These are phyloP conservation scores for Cryptosporidium sp. DNA, from an alignment of 169 alveolate species.

Conservation along the genomic window DNA sequence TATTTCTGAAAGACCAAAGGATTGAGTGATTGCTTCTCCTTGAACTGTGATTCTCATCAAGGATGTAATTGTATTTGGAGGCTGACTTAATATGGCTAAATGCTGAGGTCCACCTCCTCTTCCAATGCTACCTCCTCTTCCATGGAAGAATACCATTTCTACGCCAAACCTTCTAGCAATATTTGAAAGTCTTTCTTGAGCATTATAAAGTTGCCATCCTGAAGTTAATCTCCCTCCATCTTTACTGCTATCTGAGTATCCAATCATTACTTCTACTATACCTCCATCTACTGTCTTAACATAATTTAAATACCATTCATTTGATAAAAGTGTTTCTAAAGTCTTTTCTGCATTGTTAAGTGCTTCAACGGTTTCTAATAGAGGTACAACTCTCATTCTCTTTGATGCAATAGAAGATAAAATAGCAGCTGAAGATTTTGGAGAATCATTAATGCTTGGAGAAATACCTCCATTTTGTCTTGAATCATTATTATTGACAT, in stretches of 20 bases:
- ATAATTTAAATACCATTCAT: slow-evolving; percentile 84
- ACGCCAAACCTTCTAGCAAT: slow-evolving; percentile 83
- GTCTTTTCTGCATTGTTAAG: slow-evolving; percentile 82
- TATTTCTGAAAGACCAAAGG: slow-evolving; percentile 81
- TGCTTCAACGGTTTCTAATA: slow-evolving; percentile 86
- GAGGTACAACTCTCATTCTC: slow-evolving; percentile 84
- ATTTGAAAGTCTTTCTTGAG: slow-evolving; percentile 79
- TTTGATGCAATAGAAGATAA: slow-evolving; percentile 59
- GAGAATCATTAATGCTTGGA: slow-evolving; percentile 16
- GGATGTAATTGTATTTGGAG: slow-evolving; percentile 84
- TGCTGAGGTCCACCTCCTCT: slow-evolving; percentile 91
- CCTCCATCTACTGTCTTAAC: slow-evolving; percentile 78
- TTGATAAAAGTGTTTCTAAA: slow-evolving; percentile 82
- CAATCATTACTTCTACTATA: slow-evolving; percentile 87
- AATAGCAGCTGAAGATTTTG: slow-evolving; percentile 66
- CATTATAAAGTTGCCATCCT: slow-evolving; percentile 88
- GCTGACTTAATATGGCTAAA: slow-evolving; percentile 86
- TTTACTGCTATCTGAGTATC: slow-evolving; percentile 89
- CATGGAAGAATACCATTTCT: slow-evolving; percentile 85
- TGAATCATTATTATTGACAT: neutral
- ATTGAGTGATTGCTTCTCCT: slow-evolving; percentile 84
- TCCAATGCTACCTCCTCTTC: slow-evolving; percentile 88
- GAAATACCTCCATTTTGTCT: neutral
- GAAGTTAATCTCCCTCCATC: slow-evolving; percentile 89
- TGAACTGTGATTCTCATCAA: slow-evolving; percentile 85